phyloP scores from a whole-genome alignment of 441 rosid genomes.

The Pelargonium myrrhifolium region DNA sequence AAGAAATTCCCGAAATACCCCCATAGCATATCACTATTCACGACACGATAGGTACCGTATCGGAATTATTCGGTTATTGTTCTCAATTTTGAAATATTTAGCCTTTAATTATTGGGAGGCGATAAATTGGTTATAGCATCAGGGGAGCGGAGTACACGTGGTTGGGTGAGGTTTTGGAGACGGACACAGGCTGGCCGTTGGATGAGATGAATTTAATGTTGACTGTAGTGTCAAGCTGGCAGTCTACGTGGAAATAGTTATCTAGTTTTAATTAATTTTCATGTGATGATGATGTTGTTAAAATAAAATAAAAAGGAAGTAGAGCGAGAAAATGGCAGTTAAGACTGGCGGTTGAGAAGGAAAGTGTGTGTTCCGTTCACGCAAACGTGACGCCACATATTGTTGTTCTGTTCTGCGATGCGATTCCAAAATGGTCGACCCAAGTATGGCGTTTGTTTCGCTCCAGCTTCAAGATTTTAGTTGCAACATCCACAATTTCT shows the following conservation, averaged over 20 bases:
- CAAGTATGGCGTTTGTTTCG: too few relatives aligned
- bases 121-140: not conserved
- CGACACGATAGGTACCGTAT: too few relatives aligned
- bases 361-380: not conserved
- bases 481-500: too few relatives aligned
- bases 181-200: not conserved
- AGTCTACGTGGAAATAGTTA: not conserved
- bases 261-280: not conserved
- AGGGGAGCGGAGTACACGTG: not conserved
- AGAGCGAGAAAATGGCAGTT: not conserved
- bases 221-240: not conserved
- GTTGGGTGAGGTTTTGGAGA: not conserved
- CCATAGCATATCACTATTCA: not conserved
- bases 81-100: too few relatives aligned
- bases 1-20: not conserved
- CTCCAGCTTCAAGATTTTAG: too few relatives aligned
- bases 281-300: too few relatives aligned
- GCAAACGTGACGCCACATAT: conserved; percentile 1
- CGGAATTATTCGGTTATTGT: too few relatives aligned
- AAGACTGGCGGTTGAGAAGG: not conserved
- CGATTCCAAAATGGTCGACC: too few relatives aligned
- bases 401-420: not conserved
- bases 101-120: too few relatives aligned
- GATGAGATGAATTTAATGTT: not conserved
- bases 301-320: too few relatives aligned